Evolutionary conservation across 768 basidiomycete species (phyloP).

Genomic region (Candolleomyces efflorescens): DNA sequence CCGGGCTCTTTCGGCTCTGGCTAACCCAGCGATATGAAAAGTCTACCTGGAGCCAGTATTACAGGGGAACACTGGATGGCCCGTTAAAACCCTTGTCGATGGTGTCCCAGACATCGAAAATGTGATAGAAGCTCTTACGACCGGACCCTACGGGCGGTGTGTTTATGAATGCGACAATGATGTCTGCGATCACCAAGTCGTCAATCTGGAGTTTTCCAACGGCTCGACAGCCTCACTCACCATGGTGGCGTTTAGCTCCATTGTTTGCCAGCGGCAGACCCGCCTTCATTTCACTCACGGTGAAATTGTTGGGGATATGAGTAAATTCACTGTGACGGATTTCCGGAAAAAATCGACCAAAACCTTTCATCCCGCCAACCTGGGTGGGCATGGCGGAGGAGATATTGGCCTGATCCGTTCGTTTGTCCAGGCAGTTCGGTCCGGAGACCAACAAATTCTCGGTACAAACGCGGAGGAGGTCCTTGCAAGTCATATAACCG

Average conservation of each 20-base stretch:
- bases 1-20: background rate
- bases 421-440: conserved; percentile 73
- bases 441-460: conserved; percentile 56
- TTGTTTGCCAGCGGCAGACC: conserved; percentile 79
- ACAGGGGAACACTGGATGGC: conserved; percentile 57
- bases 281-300: conserved; percentile 84
- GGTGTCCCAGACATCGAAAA: conserved; percentile 87
- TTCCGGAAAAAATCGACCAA: conserved; percentile 55
- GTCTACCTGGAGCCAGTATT: conserved; percentile 80
- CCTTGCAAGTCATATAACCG: conserved; percentile 73
- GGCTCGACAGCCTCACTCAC: conserved; percentile 84
- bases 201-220: conserved; percentile 81
- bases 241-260: conserved; percentile 82
- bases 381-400: conserved; percentile 81
- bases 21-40: conserved; percentile 24
- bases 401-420: conserved; percentile 71
- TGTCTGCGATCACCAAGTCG: conserved; percentile 89
- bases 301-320: conserved; percentile 88
- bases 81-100: conserved; percentile 64
- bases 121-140: conserved; percentile 64
- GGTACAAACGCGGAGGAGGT: conserved; percentile 68
- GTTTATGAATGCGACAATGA: conserved; percentile 85
- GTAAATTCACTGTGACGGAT: conserved; percentile 67
- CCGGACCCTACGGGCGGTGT: conserved; percentile 74
- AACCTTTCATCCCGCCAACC: conserved; percentile 42